A percentile compares a stretch with the other conserved stretches of the same genome.
These are phyloP conservation scores for Vigna radiata DNA, from an alignment of 306 rosid species.

Conservation along the genomic window DNA sequence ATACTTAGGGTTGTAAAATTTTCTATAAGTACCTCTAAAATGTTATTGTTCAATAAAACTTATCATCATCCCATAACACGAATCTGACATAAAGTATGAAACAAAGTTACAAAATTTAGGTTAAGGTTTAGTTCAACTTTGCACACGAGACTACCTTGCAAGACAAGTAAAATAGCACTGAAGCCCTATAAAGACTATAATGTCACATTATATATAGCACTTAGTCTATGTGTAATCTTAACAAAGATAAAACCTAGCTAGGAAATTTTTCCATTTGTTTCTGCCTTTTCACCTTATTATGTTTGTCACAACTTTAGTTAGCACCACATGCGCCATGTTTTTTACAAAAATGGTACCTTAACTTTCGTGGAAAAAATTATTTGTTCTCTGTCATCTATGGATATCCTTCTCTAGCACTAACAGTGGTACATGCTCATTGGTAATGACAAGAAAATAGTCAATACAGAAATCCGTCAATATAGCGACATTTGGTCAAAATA, in stretches of 20 bases:
- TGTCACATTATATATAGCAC: not conserved
- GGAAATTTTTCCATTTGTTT: constrained; percentile 28
- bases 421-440: constrained; percentile 10
- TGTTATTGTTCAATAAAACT: too few species aligned
- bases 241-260: not conserved
- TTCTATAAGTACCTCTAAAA: too few species aligned
- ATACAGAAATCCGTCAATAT: not conserved
- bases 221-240: not conserved
- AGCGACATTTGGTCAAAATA: constrained; percentile 6
- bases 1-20: too few species aligned
- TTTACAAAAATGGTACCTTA: constrained; percentile 28
- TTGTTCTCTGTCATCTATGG: constrained; percentile 1
- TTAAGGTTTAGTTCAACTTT: not conserved
- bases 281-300: constrained; percentile 32
- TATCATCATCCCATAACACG: not conserved
- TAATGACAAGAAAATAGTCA: constrained; percentile 25
- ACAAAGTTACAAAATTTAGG: not conserved
- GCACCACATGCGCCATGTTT: constrained; percentile 28
- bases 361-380: constrained; percentile 26
- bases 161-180: not conserved
- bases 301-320: constrained; percentile 48
- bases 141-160: not conserved
- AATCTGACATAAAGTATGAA: not conserved
- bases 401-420: constrained; percentile 16
- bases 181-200: not conserved